Evolutionary conservation across 331 rosid genomes (phyloP).

Genomic region (Acacia pycnantha): DNA sequence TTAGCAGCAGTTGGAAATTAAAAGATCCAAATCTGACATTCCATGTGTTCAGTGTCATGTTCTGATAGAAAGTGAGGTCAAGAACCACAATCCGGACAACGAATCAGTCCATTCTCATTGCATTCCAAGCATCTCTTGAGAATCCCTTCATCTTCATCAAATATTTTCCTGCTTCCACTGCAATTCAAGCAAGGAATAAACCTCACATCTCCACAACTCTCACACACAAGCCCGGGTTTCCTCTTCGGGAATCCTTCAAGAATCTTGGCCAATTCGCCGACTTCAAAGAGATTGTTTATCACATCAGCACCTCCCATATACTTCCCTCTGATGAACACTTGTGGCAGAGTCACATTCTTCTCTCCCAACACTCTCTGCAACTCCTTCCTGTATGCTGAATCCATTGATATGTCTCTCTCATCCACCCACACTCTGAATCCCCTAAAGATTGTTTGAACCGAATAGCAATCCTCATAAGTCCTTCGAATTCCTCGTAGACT

Average conservation of each 20-base stretch:
- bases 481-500: conserved; percentile 85
- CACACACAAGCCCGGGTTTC: conserved; percentile 70
- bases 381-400: conserved; percentile 62
- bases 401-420: conserved; percentile 90
- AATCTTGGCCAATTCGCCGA: conserved; percentile 68
- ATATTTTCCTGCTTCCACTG: conserved; percentile 83
- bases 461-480: conserved; percentile 88
- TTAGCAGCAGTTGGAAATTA: not conserved
- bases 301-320: conserved; percentile 82
- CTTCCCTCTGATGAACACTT: conserved; percentile 76
- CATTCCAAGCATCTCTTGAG: conserved; percentile 72
- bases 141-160: conserved; percentile 69
- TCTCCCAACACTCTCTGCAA: conserved; percentile 68
- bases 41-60: not conserved
- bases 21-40: not conserved
- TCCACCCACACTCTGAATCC: conserved; percentile 97
- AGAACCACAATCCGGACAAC: conserved; percentile 69
- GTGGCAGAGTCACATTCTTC: conserved; percentile 67
- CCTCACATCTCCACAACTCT: conserved; percentile 79
- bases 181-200: conserved; percentile 75
- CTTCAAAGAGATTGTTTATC: conserved; percentile 75
- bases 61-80: conserved; percentile 24
- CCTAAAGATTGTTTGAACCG: conserved; percentile 74
- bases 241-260: conserved; percentile 68
- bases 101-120: conserved; percentile 85